These are phyloP conservation scores for Prunus kanzakura DNA, from an alignment of 306 rosid species.

Conservation along the genomic window DNA sequence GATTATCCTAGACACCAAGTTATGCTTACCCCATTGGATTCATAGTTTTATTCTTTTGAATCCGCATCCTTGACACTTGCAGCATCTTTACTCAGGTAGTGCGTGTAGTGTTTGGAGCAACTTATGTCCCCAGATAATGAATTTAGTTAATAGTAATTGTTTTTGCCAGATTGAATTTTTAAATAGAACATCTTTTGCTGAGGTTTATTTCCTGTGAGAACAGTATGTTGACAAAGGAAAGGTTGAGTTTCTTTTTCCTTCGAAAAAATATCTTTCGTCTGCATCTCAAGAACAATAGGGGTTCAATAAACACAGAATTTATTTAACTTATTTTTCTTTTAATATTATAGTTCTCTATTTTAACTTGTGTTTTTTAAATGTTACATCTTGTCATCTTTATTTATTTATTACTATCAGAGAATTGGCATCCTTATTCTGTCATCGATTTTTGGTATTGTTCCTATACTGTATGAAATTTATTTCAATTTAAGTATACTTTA, in stretches of 20 bases:
- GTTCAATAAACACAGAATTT: too few relatives aligned
- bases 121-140: constrained; percentile 8
- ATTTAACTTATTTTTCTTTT: too few relatives aligned
- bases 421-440: too few relatives aligned
- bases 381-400: too few relatives aligned
- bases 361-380: too few relatives aligned
- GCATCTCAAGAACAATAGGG: too few relatives aligned
- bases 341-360: too few relatives aligned
- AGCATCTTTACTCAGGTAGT: constrained; percentile 33
- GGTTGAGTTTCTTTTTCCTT: not conserved
- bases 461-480: too few relatives aligned
- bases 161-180: constrained; percentile 14
- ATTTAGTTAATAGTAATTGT: constrained; percentile 23
- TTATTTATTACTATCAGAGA: too few relatives aligned
- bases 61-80: constrained; percentile 21
- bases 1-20: constrained; percentile 16
- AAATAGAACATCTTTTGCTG: not conserved
- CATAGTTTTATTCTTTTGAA: constrained; percentile 49
- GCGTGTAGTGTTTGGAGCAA: constrained; percentile 36
- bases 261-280: too few relatives aligned
- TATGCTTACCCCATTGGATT: constrained; percentile 32
- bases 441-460: too few relatives aligned
- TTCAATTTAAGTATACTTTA: too few relatives aligned
- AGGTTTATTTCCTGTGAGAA: not conserved
- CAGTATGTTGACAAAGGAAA: not conserved